A percentile compares a stretch with the other conserved stretches of the same genome.
Evolutionary conservation across 768 basidiomycete species (phyloP).

Genomic region (Coprinellus aureogranulatus): DNA sequence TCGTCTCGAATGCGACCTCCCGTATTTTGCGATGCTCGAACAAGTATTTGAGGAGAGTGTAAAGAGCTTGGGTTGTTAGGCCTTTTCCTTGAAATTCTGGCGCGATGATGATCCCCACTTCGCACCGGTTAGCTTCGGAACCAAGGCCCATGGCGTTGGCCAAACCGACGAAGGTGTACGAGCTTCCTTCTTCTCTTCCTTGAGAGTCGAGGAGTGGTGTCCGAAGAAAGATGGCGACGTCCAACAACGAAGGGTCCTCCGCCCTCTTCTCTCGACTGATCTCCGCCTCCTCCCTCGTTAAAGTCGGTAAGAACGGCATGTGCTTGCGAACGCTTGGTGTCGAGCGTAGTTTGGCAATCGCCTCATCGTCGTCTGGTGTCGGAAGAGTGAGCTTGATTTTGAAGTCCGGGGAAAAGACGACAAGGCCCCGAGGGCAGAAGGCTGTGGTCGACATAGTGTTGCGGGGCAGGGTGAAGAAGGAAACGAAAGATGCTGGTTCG

Average conservation of each 20-base stretch:
- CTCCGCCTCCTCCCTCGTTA: slow-evolving; percentile 33
- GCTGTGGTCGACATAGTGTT: not conserved
- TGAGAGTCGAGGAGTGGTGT: not conserved
- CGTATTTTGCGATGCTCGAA: slow-evolving; percentile 43
- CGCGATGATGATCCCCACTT: slow-evolving; percentile 39
- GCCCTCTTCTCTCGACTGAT: slow-evolving; percentile 31
- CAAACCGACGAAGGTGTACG: slow-evolving; percentile 24
- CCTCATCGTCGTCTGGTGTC: slow-evolving; percentile 30
- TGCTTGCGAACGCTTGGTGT: slow-evolving; percentile 37
- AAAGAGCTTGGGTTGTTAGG: slow-evolving; percentile 42
- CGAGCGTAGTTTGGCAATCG: slow-evolving; percentile 30
- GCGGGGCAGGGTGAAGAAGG: not conserved
- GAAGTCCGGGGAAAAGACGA: slow-evolving; percentile 30
- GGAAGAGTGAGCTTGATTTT: slow-evolving; percentile 35
- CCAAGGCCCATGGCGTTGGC: slow-evolving; percentile 38
- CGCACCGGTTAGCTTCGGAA: slow-evolving; percentile 30
- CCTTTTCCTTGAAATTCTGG: slow-evolving; percentile 36
- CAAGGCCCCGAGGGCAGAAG: slow-evolving; percentile 1
- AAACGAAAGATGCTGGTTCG: not conserved
- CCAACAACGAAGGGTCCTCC: slow-evolving; percentile 27
- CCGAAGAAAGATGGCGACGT: slow-evolving; percentile 34
- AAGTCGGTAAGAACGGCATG: slow-evolving; percentile 36
- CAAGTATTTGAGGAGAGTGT: slow-evolving; percentile 34
- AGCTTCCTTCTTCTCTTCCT: slow-evolving; percentile 18
- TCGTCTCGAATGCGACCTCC: slow-evolving; percentile 40